Percentiles rank a stretch among this genome's conserved stretches.
These are phyloP conservation scores for Cryomyces minteri DNA, from an alignment of 495 filamentous ascomycete species.

Conservation along the genomic window DNA sequence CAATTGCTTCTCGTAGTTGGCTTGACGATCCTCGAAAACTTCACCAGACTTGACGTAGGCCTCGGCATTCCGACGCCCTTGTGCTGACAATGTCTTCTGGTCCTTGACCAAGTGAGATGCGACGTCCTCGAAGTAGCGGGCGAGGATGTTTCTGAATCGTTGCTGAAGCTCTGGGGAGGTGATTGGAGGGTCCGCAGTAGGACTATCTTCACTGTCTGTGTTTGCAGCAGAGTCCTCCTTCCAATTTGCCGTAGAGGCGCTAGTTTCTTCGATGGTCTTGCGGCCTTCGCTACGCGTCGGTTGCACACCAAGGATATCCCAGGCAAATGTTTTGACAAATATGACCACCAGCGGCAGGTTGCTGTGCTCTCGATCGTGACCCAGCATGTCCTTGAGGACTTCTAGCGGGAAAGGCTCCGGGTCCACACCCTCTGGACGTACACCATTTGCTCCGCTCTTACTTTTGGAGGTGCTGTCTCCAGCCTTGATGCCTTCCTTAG, in stretches of 20 bases:
- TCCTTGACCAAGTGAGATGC: constrained; percentile 76
- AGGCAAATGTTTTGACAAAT: constrained; percentile 91
- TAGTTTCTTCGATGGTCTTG: constrained; percentile 74
- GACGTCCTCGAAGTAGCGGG: constrained; percentile 83
- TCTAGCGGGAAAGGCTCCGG: constrained; percentile 84
- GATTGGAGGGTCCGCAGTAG: constrained; percentile 48
- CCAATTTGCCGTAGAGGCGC: constrained; percentile 28
- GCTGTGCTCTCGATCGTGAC: constrained; percentile 78
- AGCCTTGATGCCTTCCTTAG: constrained; percentile 34
- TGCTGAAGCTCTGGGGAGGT: constrained; percentile 58
- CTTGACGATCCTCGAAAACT: constrained; percentile 93
- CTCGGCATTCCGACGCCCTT: constrained; percentile 87
- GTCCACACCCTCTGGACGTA: constrained; percentile 15
- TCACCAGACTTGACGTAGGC: constrained; percentile 98
- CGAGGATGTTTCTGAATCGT: constrained; percentile 74
- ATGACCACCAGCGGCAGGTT: constrained; percentile 82
- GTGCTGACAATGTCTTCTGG: constrained; percentile 64
- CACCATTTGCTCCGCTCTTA: constrained; percentile 25
- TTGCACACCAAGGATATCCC: constrained; percentile 81
- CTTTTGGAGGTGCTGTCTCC: constrained; percentile 31
- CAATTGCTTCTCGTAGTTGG: constrained; percentile 81
- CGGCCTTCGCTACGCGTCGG: constrained; percentile 47
- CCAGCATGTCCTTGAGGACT: constrained; percentile 87
- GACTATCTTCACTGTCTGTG: constrained; percentile 23
- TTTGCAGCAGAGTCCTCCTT: constrained; percentile 30